Evolutionary conservation across 2,329 filamentous ascomycete genomes (phyloP).

Genomic region (Pyricularia grisea): DNA sequence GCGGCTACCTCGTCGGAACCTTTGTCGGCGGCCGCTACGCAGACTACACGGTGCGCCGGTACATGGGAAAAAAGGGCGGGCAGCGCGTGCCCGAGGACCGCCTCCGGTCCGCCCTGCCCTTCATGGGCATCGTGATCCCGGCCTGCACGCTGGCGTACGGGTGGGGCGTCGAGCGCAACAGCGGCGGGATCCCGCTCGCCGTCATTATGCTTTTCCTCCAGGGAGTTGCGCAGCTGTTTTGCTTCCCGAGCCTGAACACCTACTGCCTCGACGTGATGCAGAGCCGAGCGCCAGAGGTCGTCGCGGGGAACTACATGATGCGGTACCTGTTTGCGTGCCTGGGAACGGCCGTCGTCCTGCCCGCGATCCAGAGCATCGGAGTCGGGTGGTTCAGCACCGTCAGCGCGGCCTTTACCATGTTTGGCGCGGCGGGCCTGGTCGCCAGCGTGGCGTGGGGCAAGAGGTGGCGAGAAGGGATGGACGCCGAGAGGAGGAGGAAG

Average conservation of each 20-base stretch:
- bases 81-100: conserved; percentile 60
- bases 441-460: conserved; percentile 39
- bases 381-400: conserved; percentile 78
- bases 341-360: conserved; percentile 63
- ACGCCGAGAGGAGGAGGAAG: conserved; percentile 32
- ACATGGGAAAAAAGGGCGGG: conserved; percentile 42
- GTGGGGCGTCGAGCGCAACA: conserved; percentile 33
- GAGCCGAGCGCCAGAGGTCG: conserved; percentile 58
- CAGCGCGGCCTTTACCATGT: conserved; percentile 45
- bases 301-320: conserved; percentile 72
- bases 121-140: conserved; percentile 52
- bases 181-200: conserved; percentile 38
- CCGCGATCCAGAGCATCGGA: conserved; percentile 63
- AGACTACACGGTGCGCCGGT: conserved; percentile 53
- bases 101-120: conserved; percentile 49
- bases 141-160: conserved; percentile 61
- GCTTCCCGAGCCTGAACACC: conserved; percentile 60
- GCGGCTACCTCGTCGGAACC: conserved; percentile 56
- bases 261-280: conserved; percentile 81
- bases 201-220: conserved; percentile 61
- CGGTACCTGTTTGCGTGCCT: conserved; percentile 66
- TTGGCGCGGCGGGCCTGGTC: conserved; percentile 33
- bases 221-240: conserved; percentile 59
- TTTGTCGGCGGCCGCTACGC: conserved; percentile 62
- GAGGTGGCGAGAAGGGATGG: conserved; percentile 43